A percentile compares a stretch with the other conserved stretches of the same genome.
These are phyloP conservation scores for Vaccinium vitisidaea DNA, from an alignment of 148 eudicot species.

Conservation along the genomic window DNA sequence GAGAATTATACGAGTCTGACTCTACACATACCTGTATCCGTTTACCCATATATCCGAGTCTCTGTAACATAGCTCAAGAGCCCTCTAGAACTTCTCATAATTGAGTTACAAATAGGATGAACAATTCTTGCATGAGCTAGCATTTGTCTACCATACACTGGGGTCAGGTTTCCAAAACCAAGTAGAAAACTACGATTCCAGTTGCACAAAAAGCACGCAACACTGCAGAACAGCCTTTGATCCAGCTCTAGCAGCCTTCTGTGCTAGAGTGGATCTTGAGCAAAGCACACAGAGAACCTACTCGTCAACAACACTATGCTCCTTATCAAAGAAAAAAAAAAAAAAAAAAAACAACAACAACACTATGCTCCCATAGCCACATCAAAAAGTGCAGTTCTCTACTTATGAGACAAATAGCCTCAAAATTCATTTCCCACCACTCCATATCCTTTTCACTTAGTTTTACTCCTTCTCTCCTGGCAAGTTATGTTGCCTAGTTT, in stretches of 20 bases:
- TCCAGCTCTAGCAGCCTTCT: background rate
- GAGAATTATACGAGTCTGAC: background rate
- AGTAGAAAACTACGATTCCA: background rate
- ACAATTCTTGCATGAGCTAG: background rate
- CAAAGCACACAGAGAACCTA: background rate
- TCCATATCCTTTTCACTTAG: background rate
- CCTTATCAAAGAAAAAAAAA: too few relatives aligned
- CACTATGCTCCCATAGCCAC: background rate
- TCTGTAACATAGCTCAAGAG: background rate
- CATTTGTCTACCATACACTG: background rate
- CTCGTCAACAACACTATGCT: background rate
- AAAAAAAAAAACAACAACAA: background rate
- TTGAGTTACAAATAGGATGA: background rate
- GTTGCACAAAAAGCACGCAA: background rate
- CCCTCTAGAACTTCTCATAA: background rate
- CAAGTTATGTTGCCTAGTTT: slow-evolving; percentile 1
- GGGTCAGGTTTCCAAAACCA: background rate
- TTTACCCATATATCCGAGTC: background rate
- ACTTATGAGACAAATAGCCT: background rate
- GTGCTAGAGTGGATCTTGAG: background rate
- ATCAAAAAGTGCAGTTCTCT: background rate
- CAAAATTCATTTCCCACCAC: background rate
- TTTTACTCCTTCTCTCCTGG: background rate
- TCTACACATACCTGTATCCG: background rate
- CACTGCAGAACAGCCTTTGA: background rate